A percentile compares a stretch with the other conserved stretches of the same genome.
phyloP scores from a whole-genome alignment of 352 stramenopile genomes.

The Phytophthora rubi region DNA sequence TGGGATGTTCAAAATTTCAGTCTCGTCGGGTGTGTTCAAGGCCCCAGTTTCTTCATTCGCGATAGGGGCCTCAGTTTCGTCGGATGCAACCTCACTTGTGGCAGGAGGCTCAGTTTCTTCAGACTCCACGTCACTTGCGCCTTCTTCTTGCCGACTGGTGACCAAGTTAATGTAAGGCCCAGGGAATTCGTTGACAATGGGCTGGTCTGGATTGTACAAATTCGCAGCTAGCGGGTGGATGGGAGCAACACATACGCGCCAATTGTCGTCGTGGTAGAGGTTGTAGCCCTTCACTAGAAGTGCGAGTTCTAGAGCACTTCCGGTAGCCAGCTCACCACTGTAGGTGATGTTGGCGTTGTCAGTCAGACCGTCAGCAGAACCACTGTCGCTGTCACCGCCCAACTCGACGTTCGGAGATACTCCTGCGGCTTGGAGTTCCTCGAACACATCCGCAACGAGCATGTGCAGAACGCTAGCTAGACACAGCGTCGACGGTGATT shows the following conservation, averaged over 20 bases:
- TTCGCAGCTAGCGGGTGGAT: constrained; percentile 42
- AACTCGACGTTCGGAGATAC: constrained; percentile 34
- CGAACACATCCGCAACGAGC: constrained; percentile 48
- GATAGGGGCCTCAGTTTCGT: background rate
- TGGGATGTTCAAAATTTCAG: background rate
- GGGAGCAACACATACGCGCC: constrained; percentile 43
- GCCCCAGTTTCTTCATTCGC: background rate
- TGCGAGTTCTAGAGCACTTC: constrained; percentile 12
- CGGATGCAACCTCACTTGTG: background rate
- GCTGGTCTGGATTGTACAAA: constrained; percentile 37
- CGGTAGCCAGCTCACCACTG: constrained; percentile 10
- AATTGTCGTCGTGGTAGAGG: constrained; percentile 38
- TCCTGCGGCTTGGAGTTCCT: constrained; percentile 33
- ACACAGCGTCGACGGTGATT: constrained; percentile 37
- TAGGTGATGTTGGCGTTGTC: constrained; percentile 48
- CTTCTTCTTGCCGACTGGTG: background rate
- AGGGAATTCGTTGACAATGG: constrained; percentile 3
- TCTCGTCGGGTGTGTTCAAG: background rate
- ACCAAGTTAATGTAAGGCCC: constrained; percentile 40
- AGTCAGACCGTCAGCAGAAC: constrained; percentile 20
- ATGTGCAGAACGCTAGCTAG: constrained; percentile 52
- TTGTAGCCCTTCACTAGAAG: constrained; percentile 51
- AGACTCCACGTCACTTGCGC: background rate
- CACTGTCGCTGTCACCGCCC: constrained; percentile 23
- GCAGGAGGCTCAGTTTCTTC: constrained; percentile 1